These are phyloP conservation scores for Neurospora hispaniola DNA, from an alignment of 495 filamentous ascomycete genomes.

Conservation along the genomic window DNA sequence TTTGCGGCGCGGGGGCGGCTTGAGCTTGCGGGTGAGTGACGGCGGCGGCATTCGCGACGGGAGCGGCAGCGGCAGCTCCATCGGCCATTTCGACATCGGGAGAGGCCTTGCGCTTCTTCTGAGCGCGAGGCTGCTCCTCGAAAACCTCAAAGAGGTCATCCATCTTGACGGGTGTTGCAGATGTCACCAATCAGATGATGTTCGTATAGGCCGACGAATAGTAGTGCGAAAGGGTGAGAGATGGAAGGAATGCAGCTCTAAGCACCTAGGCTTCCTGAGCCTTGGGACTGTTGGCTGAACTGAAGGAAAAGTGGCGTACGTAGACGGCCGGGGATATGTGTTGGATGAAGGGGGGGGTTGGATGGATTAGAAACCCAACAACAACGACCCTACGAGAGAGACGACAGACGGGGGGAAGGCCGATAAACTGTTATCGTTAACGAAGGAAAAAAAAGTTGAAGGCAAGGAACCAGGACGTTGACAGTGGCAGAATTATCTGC, in stretches of 20 bases:
- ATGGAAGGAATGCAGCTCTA: background rate
- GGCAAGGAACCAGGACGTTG: conserved; percentile 1
- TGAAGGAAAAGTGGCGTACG: background rate
- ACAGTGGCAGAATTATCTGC: conserved; percentile 10
- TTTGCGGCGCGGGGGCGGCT: background rate
- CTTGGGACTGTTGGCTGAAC: background rate
- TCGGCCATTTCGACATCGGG: conserved; percentile 48
- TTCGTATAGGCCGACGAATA: background rate
- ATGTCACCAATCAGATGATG: background rate
- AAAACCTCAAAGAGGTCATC: conserved; percentile 83
- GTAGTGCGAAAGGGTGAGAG: background rate
- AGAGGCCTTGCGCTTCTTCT: conserved; percentile 68
- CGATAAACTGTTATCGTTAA: conserved; percentile 2
- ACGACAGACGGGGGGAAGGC: background rate
- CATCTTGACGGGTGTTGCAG: conserved; percentile 35
- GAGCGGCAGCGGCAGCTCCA: conserved; percentile 3
- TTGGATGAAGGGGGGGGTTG: conserved; percentile 1
- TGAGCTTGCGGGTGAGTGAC: background rate
- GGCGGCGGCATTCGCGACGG: conserved; percentile 4
- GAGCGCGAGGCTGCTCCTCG: conserved; percentile 50
- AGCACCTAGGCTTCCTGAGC: background rate
- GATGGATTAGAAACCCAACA: background rate
- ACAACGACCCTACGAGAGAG: background rate
- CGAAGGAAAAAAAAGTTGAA: conserved; percentile 19
- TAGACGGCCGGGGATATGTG: background rate